Conservation (phyloP, 192 early-diverging fungal genomes). For the Umbelopsis sp. region DNA sequence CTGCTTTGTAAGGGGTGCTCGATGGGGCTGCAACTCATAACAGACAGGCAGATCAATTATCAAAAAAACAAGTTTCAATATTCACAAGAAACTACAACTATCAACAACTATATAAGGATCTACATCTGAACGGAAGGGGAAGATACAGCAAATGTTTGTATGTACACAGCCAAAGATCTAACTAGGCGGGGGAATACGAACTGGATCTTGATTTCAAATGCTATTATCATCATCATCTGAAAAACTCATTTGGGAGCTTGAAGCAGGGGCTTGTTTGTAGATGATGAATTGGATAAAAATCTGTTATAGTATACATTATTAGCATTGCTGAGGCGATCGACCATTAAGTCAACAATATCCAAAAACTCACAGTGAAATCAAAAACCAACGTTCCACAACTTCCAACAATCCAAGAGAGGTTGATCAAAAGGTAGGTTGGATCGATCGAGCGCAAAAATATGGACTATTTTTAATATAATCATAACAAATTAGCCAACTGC, state of each 20-base stretch:
- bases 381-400: constrained; percentile 72
- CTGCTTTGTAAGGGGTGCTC: too few species aligned
- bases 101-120: too few species aligned
- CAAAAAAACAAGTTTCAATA: too few species aligned
- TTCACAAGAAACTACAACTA: too few species aligned
- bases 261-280: constrained; percentile 32
- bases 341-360: not conserved
- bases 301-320: constrained; percentile 21
- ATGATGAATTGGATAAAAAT: constrained; percentile 73
- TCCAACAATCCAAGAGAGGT: constrained; percentile 79
- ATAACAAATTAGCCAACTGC: not conserved
- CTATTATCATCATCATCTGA: not conserved
- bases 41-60: too few species aligned
- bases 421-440: constrained; percentile 62
- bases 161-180: not conserved
- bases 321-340: not conserved
- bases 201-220: not conserved
- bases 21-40: too few species aligned
- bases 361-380: constrained; percentile 67
- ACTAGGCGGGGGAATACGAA: not conserved
- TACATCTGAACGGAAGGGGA: too few species aligned
- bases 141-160: too few species aligned
- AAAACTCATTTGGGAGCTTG: not conserved
- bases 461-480: constrained; percentile 51
- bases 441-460: constrained; percentile 77